These are phyloP conservation scores for Cucurbita ficifolia DNA, from an alignment of 306 rosid species.

Conservation along the genomic window DNA sequence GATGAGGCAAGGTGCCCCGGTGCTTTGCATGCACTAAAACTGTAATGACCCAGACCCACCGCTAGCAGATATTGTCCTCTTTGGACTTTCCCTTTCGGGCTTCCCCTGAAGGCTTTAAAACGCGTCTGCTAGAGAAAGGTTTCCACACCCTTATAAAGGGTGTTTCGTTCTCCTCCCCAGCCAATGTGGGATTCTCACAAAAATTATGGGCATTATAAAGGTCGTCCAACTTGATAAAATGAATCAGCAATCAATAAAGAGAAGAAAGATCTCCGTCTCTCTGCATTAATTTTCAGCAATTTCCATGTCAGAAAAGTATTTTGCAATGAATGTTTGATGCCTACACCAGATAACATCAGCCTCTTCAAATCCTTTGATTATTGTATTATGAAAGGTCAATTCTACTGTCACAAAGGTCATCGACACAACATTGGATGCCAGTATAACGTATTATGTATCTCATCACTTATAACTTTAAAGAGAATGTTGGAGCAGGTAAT, in stretches of 20 bases:
- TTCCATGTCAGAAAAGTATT: not conserved
- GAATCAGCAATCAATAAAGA: not conserved
- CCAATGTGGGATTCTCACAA: too few species aligned
- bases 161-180: too few species aligned
- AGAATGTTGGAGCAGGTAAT: slow-evolving; percentile 1
- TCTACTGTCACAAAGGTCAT: not conserved
- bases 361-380: not conserved
- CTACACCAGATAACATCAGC: not conserved
- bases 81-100: too few species aligned
- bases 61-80: too few species aligned
- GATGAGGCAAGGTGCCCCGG: not conserved
- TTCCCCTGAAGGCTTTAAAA: too few species aligned
- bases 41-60: too few species aligned
- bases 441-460: not conserved
- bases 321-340: not conserved
- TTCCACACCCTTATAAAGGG: too few species aligned
- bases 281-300: not conserved
- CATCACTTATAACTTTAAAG: not conserved
- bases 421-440: not conserved
- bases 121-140: too few species aligned
- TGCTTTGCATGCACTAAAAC: not conserved
- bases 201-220: not conserved
- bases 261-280: not conserved
- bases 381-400: not conserved
- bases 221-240: not conserved